phyloP scores from a whole-genome alignment of 768 basidiomycete genomes.

The Cyclocybe cylindracea region DNA sequence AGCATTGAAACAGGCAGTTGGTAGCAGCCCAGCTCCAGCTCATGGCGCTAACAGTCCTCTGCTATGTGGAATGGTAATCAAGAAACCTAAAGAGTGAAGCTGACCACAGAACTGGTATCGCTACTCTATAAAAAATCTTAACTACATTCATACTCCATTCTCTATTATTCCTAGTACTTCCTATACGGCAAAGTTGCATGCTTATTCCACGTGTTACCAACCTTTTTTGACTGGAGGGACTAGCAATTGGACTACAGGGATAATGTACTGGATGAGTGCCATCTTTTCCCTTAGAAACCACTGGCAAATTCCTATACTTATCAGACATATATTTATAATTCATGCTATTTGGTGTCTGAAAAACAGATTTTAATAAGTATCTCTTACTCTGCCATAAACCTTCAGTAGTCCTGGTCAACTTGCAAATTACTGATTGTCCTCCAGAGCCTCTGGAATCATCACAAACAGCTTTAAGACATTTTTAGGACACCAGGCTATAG shows the following conservation, averaged over 20 bases:
- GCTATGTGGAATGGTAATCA: conserved; percentile 14
- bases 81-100: neutral
- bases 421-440: too few relatives aligned
- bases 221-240: neutral
- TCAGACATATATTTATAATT: too few relatives aligned
- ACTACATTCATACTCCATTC: neutral
- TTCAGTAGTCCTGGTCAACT: too few relatives aligned
- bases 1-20: neutral
- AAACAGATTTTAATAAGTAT: too few relatives aligned
- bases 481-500: too few relatives aligned
- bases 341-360: too few relatives aligned
- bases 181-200: conserved; percentile 8
- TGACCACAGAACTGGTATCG: neutral
- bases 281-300: conserved; percentile 1
- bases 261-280: neutral
- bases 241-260: neutral
- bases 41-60: conserved; percentile 4
- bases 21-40: neutral
- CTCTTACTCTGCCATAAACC: too few relatives aligned
- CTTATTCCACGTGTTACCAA: neutral
- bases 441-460: too few relatives aligned
- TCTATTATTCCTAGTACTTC: neutral
- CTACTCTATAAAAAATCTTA: conserved; percentile 4
- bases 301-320: conserved; percentile 1
- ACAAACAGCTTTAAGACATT: too few relatives aligned